Evolutionary conservation across 768 basidiomycete genomes (phyloP).

Genomic region (Amanita pseudoporphyria): DNA sequence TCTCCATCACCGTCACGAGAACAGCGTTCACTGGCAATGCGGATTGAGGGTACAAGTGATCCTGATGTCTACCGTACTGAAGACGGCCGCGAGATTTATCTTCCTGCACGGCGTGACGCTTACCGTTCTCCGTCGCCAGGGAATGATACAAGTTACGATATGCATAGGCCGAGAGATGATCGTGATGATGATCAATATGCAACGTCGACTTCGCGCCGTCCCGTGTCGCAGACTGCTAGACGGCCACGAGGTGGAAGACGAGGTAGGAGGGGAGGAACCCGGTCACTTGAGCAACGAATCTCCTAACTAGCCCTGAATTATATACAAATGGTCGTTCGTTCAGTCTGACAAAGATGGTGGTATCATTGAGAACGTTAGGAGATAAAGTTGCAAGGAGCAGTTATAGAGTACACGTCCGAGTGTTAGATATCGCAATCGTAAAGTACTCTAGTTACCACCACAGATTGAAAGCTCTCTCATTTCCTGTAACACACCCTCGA

Average conservation of each 20-base stretch:
- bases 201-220: neutral
- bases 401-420: neutral
- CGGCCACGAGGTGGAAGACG: neutral
- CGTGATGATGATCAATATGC: neutral
- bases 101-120: neutral
- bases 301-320: conserved; percentile 3
- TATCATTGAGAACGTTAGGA: too few relatives aligned
- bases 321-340: neutral
- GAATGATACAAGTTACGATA: neutral
- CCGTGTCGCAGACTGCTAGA: neutral
- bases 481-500: conserved; percentile 94
- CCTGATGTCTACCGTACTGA: neutral
- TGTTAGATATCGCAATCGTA: neutral
- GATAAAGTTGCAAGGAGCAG: neutral
- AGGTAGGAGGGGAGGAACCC: conserved; percentile 7
- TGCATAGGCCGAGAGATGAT: neutral
- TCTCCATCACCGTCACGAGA: neutral
- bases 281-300: conserved; percentile 19
- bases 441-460: conserved; percentile 41
- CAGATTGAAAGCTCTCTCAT: conserved; percentile 96
- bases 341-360: neutral
- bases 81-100: neutral
- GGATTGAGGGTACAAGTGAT: neutral
- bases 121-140: neutral
- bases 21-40: neutral